phyloP scores from a whole-genome alignment of 805 yeast species.

The Saccharomyces jurei region DNA sequence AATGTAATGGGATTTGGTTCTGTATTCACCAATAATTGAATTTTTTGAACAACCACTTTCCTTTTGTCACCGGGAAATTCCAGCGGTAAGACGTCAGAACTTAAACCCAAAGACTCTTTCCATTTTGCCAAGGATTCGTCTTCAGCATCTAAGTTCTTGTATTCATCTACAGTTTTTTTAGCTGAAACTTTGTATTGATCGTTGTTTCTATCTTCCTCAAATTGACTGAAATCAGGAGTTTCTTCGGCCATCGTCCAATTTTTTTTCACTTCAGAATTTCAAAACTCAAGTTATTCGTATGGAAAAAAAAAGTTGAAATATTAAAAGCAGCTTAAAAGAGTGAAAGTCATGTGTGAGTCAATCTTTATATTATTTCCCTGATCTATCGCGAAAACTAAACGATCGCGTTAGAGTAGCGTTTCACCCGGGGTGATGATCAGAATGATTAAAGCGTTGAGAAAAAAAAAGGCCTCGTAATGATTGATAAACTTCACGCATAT shows the following conservation, averaged over 20 bases:
- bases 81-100: conserved; percentile 54
- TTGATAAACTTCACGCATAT: background rate
- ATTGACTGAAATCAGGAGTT: conserved; percentile 22
- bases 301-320: background rate
- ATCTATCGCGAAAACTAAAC: background rate
- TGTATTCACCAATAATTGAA: conserved; percentile 63
- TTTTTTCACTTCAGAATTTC: background rate
- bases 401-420: background rate
- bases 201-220: conserved; percentile 22
- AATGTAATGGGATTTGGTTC: conserved; percentile 57
- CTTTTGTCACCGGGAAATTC: conserved; percentile 60
- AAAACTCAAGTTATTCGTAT: background rate
- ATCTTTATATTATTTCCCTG: background rate
- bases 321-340: background rate
- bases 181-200: conserved; percentile 32
- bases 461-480: background rate
- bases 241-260: conserved; percentile 29
- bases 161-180: conserved; percentile 77
- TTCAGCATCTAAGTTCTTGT: conserved; percentile 74
- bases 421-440: background rate
- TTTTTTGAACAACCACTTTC: conserved; percentile 69
- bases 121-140: conserved; percentile 87
- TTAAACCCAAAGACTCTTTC: conserved; percentile 80
- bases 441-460: background rate
- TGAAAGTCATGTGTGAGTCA: background rate